phyloP scores from a whole-genome alignment of 441 rosid species.

The Bruguiera hainesii region DNA sequence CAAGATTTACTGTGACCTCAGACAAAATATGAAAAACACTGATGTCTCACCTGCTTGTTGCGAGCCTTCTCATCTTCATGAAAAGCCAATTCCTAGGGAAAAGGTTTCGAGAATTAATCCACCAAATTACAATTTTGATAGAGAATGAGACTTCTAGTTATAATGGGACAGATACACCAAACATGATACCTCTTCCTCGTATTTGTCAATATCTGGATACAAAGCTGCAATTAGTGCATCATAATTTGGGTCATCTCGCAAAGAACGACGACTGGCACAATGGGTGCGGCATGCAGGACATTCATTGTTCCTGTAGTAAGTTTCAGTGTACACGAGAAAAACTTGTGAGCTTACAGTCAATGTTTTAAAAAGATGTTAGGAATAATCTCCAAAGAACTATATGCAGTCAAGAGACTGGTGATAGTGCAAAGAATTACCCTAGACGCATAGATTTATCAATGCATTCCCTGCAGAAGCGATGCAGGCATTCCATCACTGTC shows the following conservation, averaged over 20 bases:
- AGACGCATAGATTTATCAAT: conserved; percentile 96
- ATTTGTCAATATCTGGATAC: conserved; percentile 75
- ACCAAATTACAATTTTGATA: conserved; percentile 1
- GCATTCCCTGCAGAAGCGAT: conserved; percentile 95
- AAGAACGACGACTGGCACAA: conserved; percentile 94
- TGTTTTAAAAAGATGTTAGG: background rate
- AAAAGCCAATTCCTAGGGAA: conserved; percentile 60
- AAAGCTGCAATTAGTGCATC: conserved; percentile 80
- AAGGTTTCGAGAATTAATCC: conserved; percentile 7
- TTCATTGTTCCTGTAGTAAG: conserved; percentile 78
- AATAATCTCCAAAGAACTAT: background rate
- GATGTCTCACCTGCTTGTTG: conserved; percentile 49
- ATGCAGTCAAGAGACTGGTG: background rate
- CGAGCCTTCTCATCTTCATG: conserved; percentile 65
- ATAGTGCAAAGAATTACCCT: conserved; percentile 49
- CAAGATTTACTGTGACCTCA: background rate
- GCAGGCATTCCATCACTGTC: conserved; percentile 97
- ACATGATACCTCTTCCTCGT: conserved; percentile 70
- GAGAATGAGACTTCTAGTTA: conserved; percentile 4
- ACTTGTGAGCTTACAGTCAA: background rate
- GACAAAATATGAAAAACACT: background rate
- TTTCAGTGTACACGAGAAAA: background rate
- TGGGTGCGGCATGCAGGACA: conserved; percentile 99
- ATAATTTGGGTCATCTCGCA: conserved; percentile 91
- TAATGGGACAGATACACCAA: conserved; percentile 9